Base-by-base conservation (phyloP, 306 rosid genomes). In the Ochetophila trinervis region DNA sequence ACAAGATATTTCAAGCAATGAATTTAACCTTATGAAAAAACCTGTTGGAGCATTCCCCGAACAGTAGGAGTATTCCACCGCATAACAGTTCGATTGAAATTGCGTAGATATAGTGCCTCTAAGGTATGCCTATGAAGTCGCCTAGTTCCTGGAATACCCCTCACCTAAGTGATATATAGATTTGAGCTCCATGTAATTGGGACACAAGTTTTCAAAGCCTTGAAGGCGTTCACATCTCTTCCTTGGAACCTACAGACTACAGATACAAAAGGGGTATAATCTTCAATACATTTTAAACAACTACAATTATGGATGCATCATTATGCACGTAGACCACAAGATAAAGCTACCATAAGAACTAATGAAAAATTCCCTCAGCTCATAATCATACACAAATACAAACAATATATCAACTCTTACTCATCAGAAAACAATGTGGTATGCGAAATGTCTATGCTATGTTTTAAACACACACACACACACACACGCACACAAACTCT, bases 71-170 rank as follows among this genome's bases (percentile, higher is more conserved):
- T 89, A 78, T 88, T 91, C 92, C 90, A 87, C 62, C 92, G 87
- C 96, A 89, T 91, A 60, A 89, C 95, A 75, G 98, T 91, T 72
- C 95, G 85, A 81, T 87, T 91, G 79, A 92, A 86, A 70, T 91
- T 91, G 63, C 90, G 34, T 17, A 91, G 85, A 10, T 84, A 88
- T 47, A 91, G 79, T 18, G 98, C 98, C 85, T 89, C 98, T 76
- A 89, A 80, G 58, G 96, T 87, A 65, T 88, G 92, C 72, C 96
- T 78, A 63, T 91, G 96, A 47, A 82, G 90, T 72, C 78, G 85
- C 85, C 98, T 87, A 70, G 98, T 91, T 63, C 98, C 95, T 1
- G 98, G 96, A 55, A 91, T 89, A 13, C 98, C 98, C 76, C 98
- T 87, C 71, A 89, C 98, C 76, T 89, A 69, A 59, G 96, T 91